Conservation (phyloP, 23 red algal genomes). For the Gracilaria domingensis region DNA sequence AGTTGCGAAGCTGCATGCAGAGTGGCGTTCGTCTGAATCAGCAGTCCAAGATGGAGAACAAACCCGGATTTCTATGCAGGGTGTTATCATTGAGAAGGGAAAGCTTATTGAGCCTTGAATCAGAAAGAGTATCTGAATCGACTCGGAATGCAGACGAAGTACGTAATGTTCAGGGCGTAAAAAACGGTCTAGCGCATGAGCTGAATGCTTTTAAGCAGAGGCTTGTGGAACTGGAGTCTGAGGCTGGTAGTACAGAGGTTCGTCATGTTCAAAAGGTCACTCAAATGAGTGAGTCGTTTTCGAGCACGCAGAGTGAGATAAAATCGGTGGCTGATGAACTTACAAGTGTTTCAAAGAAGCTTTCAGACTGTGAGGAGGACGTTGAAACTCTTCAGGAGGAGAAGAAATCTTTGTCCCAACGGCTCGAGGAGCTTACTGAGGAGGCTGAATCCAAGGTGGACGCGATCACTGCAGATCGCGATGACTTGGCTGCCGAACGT, state of each 20-base stretch:
- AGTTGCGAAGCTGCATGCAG: slow-evolving; percentile 1
- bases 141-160: not conserved
- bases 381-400: not conserved
- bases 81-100: not conserved
- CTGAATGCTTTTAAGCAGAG: not conserved
- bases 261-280: not conserved
- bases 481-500: slow-evolving; percentile 10
- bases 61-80: slow-evolving; percentile 9
- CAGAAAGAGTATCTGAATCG: not conserved
- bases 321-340: not conserved
- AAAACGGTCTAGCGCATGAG: not conserved
- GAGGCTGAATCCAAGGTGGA: slow-evolving; percentile 22
- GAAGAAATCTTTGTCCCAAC: not conserved
- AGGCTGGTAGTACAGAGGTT: not conserved
- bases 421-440: not conserved
- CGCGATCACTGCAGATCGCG: slow-evolving; percentile 4
- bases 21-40: slow-evolving; percentile 4
- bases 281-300: not conserved
- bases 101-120: slow-evolving; percentile 8
- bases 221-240: not conserved
- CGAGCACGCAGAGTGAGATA: not conserved
- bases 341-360: not conserved
- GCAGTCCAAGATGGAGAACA: not conserved
- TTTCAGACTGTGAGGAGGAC: slow-evolving; percentile 24
- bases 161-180: not conserved